Conservation (phyloP, 208 protist genomes). For the Wallacemonas rigidus region DNA sequence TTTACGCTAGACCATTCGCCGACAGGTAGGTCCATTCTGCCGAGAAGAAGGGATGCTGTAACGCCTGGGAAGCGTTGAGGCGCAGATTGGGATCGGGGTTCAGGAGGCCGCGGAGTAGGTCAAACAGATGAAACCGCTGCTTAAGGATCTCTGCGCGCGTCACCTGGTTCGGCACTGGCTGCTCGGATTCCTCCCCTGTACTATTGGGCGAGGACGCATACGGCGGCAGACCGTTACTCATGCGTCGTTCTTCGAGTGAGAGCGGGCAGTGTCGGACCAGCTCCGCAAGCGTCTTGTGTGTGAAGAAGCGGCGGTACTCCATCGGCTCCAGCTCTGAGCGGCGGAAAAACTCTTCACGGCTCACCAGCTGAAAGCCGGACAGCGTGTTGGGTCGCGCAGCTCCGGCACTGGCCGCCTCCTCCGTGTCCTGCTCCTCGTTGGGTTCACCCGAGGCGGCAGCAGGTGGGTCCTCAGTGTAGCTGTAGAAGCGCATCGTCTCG, state of each 20-base stretch:
- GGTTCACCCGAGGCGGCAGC: neutral
- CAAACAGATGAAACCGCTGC: conserved; percentile 76
- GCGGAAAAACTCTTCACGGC: conserved; percentile 34
- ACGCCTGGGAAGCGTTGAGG: conserved; percentile 57
- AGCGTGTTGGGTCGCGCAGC: neutral
- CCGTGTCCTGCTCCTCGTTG: neutral
- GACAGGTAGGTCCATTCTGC: conserved; percentile 49
- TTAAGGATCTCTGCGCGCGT: conserved; percentile 61
- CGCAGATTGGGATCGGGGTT: conserved; percentile 53
- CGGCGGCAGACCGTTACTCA: conserved; percentile 52
- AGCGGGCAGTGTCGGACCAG: conserved; percentile 69
- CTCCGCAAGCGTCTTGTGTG: conserved; percentile 65
- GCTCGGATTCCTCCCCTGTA: neutral
- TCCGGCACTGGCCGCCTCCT: neutral
- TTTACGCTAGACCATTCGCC: conserved; percentile 7
- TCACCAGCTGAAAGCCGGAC: conserved; percentile 14
- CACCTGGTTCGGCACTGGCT: conserved; percentile 11
- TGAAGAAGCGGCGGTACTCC: conserved; percentile 69
- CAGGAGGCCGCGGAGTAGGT: conserved; percentile 67
- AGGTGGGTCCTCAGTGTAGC: neutral
- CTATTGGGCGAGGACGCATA: conserved; percentile 28
- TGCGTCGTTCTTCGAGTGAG: conserved; percentile 57
- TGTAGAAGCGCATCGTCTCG: conserved; percentile 54
- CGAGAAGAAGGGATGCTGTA: conserved; percentile 74
- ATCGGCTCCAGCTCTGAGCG: conserved; percentile 17